These are phyloP conservation scores for Mucor irregularis DNA, from an alignment of 371 early-diverging fungal genomes.

Conservation along the genomic window DNA sequence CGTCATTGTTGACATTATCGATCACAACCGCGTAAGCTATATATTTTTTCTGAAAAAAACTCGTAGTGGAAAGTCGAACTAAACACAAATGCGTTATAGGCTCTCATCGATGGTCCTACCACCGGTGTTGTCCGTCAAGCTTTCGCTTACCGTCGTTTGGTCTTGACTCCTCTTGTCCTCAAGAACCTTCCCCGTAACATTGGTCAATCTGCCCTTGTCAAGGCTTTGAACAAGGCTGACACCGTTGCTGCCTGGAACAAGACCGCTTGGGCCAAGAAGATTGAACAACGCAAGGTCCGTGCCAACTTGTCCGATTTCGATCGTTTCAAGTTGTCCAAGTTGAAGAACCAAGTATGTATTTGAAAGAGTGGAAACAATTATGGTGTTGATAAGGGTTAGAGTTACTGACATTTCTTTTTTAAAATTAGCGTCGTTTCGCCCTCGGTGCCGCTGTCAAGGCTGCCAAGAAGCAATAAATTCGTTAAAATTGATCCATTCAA, in stretches of 20 bases:
- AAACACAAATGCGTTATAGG: too few relatives aligned
- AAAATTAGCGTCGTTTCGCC: constrained; percentile 45
- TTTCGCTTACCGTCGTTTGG: constrained; percentile 83
- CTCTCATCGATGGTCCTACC: constrained; percentile 97
- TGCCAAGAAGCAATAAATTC: constrained; percentile 45
- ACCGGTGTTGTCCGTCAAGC: constrained; percentile 91
- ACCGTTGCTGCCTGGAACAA: constrained; percentile 79
- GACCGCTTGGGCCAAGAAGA: constrained; percentile 95
- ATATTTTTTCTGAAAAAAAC: too few relatives aligned
- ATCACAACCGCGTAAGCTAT: constrained; percentile 88
- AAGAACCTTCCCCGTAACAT: constrained; percentile 86
- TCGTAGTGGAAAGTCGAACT: too few relatives aligned
- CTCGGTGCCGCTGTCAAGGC: constrained; percentile 42
- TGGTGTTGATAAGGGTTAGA: neutral
- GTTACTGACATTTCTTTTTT: constrained; percentile 1
- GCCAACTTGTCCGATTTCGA: constrained; percentile 92
- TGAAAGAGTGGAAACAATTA: neutral
- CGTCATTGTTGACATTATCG: constrained; percentile 97
- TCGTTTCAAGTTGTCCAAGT: constrained; percentile 92
- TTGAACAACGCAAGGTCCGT: constrained; percentile 78
- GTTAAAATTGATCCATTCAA: neutral
- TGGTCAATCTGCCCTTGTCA: constrained; percentile 77
- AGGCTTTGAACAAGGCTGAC: constrained; percentile 84
- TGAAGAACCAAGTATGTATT: constrained; percentile 75
- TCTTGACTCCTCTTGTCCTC: constrained; percentile 88